phyloP scores from a whole-genome alignment of 2,329 filamentous ascomycete genomes.

The Beauveria brongniartii region DNA sequence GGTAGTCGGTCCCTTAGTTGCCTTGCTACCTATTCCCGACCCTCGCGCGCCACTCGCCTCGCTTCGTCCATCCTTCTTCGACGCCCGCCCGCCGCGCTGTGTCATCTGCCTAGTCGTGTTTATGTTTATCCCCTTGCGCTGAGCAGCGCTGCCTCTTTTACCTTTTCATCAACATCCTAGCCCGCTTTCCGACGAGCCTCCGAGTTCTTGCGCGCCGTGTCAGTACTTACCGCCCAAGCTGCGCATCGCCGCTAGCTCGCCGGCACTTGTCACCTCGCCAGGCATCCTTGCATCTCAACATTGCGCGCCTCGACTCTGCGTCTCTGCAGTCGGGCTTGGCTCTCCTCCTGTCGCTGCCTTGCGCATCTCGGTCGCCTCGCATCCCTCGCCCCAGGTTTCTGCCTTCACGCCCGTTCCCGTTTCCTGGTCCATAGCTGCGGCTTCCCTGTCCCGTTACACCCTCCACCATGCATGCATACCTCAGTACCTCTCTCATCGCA shows the following conservation, averaged over 20 bases:
- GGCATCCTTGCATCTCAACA: slow-evolving; percentile 7
- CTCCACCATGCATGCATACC: slow-evolving; percentile 5
- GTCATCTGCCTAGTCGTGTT: background rate
- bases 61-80: background rate
- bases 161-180: background rate
- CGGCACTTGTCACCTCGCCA: background rate
- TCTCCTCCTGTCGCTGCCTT: background rate
- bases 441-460: slow-evolving; percentile 6
- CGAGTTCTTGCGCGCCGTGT: background rate
- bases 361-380: background rate
- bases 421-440: slow-evolving; percentile 5
- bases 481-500: background rate
- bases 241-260: background rate
- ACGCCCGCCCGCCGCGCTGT: background rate
- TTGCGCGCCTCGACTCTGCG: background rate
- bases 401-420: background rate
- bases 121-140: background rate
- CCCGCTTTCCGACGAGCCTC: background rate
- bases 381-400: background rate
- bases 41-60: background rate
- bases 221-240: background rate
- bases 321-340: background rate
- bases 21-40: slow-evolving; percentile 1
- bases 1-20: background rate
- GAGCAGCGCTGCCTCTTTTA: background rate